Conservation (phyloP, 208 protist species). For the Porcisia deanei region DNA sequence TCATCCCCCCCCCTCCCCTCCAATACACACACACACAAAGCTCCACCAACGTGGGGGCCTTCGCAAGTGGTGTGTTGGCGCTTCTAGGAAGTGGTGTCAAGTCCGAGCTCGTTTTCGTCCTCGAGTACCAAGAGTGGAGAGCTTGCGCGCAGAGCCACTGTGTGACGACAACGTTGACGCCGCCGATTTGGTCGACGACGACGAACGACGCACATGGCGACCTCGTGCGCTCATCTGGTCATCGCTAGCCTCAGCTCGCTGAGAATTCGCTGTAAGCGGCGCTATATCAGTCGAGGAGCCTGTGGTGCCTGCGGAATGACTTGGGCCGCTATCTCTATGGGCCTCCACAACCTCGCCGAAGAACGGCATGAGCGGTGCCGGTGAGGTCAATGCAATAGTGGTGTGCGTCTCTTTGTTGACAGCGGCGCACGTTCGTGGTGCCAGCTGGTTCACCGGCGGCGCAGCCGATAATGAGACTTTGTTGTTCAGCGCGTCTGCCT, state of each 20-base stretch:
- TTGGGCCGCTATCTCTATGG: background rate
- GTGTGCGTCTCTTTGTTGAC: background rate
- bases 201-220: background rate
- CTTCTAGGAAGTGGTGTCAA: no score
- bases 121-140: background rate
- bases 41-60: no score
- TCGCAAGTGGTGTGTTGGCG: no score
- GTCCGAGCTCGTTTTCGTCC: background rate
- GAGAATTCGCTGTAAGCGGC: background rate
- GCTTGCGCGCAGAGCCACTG: background rate
- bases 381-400: background rate
- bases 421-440: background rate
- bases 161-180: background rate
- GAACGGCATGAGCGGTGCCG: slow-evolving; percentile 7
- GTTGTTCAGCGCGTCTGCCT: background rate
- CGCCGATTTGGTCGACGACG: background rate
- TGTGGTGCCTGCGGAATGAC: background rate
- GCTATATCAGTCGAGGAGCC: background rate
- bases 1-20: background rate
- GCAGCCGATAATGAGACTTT: background rate
- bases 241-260: background rate
- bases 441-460: background rate
- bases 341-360: background rate
- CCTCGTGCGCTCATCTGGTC: background rate
- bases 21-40: background rate